A percentile compares a stretch with the other conserved stretches of the same genome.
Evolutionary conservation across 352 stramenopile genomes (phyloP).

Genomic region (Pythium chondricola): DNA sequence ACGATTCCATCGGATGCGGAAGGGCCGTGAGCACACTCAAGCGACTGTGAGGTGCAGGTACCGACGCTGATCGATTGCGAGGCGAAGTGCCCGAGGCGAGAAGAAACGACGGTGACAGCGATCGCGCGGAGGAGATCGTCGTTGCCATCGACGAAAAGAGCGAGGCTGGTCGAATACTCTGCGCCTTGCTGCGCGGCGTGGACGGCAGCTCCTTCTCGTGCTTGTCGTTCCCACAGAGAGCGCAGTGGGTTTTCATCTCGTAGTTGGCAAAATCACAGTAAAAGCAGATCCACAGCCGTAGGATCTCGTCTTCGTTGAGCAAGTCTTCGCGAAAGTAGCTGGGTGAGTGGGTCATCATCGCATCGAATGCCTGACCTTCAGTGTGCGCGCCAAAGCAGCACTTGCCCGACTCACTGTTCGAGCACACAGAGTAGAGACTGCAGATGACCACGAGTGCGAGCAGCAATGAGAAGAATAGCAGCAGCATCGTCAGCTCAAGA

Average conservation of each 20-base stretch:
- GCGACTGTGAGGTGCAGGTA: not conserved
- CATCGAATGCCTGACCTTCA: constrained; percentile 21
- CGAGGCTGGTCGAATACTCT: constrained; percentile 23
- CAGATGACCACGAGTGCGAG: constrained; percentile 25
- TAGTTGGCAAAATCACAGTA: constrained; percentile 61
- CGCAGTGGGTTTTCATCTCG: constrained; percentile 42
- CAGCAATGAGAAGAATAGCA: constrained; percentile 32
- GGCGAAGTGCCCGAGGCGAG: constrained; percentile 3
- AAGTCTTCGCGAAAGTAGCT: constrained; percentile 44
- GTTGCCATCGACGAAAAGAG: constrained; percentile 25
- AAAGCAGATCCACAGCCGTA: constrained; percentile 44
- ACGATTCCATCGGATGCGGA: not conserved
- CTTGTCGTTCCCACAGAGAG: constrained; percentile 40
- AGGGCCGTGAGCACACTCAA: not conserved
- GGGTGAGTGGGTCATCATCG: constrained; percentile 16
- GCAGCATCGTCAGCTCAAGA: constrained; percentile 24
- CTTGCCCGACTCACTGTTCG: constrained; percentile 10
- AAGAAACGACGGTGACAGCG: constrained; percentile 13
- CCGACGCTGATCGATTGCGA: not conserved
- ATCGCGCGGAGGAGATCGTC: constrained; percentile 24
- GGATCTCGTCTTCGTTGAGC: constrained; percentile 41
- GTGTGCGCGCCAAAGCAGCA: constrained; percentile 13
- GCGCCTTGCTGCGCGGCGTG: constrained; percentile 19
- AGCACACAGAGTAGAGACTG: constrained; percentile 28
- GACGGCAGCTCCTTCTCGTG: constrained; percentile 20